Percentiles rank a stretch among this genome's conserved stretches.
phyloP scores from a whole-genome alignment of 371 early-diverging fungal species.

The Chytridium lagenaria region DNA sequence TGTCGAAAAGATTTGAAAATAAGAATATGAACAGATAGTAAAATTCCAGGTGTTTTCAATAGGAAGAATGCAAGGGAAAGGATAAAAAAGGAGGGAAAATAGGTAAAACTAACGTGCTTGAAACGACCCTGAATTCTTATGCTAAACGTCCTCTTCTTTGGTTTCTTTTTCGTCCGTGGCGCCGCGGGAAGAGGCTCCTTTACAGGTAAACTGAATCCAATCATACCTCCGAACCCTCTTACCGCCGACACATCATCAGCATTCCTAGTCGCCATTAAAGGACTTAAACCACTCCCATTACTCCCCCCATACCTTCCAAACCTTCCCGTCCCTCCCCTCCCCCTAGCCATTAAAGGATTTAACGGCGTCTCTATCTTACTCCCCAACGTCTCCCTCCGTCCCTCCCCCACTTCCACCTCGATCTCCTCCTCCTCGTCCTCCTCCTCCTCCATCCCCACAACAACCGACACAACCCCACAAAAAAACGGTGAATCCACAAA shows the following conservation, averaged over 20 bases:
- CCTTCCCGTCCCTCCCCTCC: background rate
- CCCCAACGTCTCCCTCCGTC: background rate
- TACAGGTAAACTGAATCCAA: too few species aligned
- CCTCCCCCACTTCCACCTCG: background rate
- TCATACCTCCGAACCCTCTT: too few species aligned
- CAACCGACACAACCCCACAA: background rate
- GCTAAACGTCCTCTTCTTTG: background rate
- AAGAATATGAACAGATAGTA: background rate
- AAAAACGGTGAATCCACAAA: conserved; percentile 18
- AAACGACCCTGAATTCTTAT: conserved; percentile 2
- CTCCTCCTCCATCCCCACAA: background rate
- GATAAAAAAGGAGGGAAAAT: background rate
- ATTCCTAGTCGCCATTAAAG: background rate
- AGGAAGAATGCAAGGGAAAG: background rate
- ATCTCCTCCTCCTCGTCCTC: background rate
- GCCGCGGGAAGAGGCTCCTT: background rate
- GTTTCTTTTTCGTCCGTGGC: background rate
- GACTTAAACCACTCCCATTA: background rate
- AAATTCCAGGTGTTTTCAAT: background rate
- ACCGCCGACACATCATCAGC: too few species aligned
- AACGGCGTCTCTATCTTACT: background rate
- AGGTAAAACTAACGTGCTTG: background rate
- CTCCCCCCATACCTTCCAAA: background rate
- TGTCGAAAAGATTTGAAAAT: conserved; percentile 1
- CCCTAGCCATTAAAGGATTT: too few species aligned